phyloP scores from a whole-genome alignment of 129 eudicot species.

The Artemisia tridentata region DNA sequence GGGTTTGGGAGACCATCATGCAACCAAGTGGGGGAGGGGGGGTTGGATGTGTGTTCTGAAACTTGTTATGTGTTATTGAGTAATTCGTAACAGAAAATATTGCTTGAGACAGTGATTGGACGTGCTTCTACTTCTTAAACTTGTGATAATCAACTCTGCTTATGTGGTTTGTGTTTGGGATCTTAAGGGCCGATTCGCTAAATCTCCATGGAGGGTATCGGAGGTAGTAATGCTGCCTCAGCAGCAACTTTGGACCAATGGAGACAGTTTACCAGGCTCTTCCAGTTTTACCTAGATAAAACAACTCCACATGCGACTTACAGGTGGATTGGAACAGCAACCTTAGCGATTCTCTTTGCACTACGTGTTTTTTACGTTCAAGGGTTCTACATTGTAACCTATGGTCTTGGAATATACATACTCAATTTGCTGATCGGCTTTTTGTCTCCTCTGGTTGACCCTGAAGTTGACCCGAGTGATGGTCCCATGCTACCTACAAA shows the following conservation, averaged over 20 bases:
- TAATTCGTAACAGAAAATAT: not conserved
- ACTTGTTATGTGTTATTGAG: not conserved
- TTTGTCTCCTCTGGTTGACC: slow-evolving; percentile 88
- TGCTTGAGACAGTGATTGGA: not conserved
- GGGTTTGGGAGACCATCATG: no score
- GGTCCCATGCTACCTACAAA: slow-evolving; percentile 66
- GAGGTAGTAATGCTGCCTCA: slow-evolving; percentile 41
- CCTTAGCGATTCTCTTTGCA: slow-evolving; percentile 45
- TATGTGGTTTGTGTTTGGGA: slow-evolving; percentile 28
- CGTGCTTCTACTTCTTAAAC: no score
- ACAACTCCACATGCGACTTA: slow-evolving; percentile 61
- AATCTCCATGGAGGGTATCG: slow-evolving; percentile 57
- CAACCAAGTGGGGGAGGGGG: not conserved
- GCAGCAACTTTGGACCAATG: slow-evolving; percentile 55
- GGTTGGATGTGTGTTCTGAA: not conserved
- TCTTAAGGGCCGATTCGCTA: slow-evolving; percentile 29
- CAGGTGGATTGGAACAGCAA: slow-evolving; percentile 72
- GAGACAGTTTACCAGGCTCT: slow-evolving; percentile 56
- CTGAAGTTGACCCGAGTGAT: slow-evolving; percentile 68
- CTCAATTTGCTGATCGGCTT: slow-evolving; percentile 86
- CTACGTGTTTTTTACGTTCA: slow-evolving; percentile 54
- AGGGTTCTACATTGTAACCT: slow-evolving; percentile 73
- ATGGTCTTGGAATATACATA: slow-evolving; percentile 79
- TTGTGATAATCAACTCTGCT: not conserved
- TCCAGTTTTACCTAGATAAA: slow-evolving; percentile 72